phyloP scores from a whole-genome alignment of 116 monocot species.

The Thalassia testudinum region DNA sequence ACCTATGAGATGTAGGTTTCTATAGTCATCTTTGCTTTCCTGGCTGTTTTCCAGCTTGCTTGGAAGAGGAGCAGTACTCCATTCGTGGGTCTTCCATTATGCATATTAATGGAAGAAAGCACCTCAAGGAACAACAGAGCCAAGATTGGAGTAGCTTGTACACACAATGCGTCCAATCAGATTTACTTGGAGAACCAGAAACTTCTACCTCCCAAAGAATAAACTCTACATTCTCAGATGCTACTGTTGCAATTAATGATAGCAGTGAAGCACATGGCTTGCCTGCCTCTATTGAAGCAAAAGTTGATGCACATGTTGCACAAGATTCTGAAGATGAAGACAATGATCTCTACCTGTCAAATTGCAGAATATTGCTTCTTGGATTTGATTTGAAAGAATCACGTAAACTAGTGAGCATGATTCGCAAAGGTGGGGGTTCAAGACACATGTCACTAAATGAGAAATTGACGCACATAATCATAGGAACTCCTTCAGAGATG shows the following conservation, averaged over 20 bases:
- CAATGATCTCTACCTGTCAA: conserved; percentile 74
- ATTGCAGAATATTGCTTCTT: conserved; percentile 58
- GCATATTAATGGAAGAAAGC: conserved; percentile 17
- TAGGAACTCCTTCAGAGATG: conserved; percentile 75
- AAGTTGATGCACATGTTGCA: conserved; percentile 35
- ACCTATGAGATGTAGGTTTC: neutral
- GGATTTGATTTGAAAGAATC: conserved; percentile 68
- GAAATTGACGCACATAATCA: conserved; percentile 76
- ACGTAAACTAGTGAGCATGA: conserved; percentile 44
- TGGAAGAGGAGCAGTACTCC: conserved; percentile 55
- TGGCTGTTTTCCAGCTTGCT: conserved; percentile 45
- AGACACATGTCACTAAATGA: conserved; percentile 61
- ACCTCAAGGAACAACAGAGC: conserved; percentile 32
- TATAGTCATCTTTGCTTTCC: too few species aligned
- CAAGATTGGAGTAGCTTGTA: conserved; percentile 21
- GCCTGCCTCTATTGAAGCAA: conserved; percentile 20
- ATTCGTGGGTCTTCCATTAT: conserved; percentile 37
- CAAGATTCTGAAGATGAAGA: conserved; percentile 81
- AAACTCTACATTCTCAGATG: conserved; percentile 36
- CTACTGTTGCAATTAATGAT: conserved; percentile 12
- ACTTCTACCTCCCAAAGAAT: conserved; percentile 35
- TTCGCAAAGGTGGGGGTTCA: conserved; percentile 83
- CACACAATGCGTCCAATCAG: neutral
- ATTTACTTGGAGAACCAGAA: conserved; percentile 27
- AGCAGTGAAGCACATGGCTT: conserved; percentile 8